Evolutionary conservation across 116 monocot genomes (phyloP), one percentile per base, ranked within the genome.

Genomic region (Papilionanthe hybrid): DNA sequence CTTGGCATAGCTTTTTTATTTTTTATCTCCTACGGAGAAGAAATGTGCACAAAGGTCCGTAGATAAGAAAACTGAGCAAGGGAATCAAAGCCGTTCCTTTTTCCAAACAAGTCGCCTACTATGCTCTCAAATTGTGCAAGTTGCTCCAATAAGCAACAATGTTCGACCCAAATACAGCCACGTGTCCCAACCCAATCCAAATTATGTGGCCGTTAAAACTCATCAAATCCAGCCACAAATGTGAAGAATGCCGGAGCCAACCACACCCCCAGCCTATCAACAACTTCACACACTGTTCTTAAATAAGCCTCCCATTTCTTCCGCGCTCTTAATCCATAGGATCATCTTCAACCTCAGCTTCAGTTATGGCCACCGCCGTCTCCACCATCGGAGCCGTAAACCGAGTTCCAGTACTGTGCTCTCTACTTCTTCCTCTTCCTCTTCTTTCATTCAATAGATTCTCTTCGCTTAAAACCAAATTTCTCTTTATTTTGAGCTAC

Each of bases 371-470:
- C 65, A 53, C 86, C 11, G 81, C 93, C 37, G 82, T 91, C 74
- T 89, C 93, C 0, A 90, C 93, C 76, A 79, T 93, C 10, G 96
- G 93, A 63, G 87, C 93, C 20, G 91, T 93, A 75, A 88, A 85
- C 86, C 78, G 87, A 75, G 83, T 86, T 1, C 93, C 90, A 83
- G 96, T 96, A 87, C 60, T 55, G 27, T 3, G 9, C 53, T 60
- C 32, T 48, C 9, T 32, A 4, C 50, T 4, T 53, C 53, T 53
- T 53, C 49, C 13, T 49, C 49, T 29, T 29, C 43, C n/a, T n/a
- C n/a, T n/a, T n/a, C n/a, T n/a, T 53, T 72, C 25, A 7, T 19
- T 42, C 66, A 63, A 20, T 63, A 41, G 8, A n/a, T 63, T 60
- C 63, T 23, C 23, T 60, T 60, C 60, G 0, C 20, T 60, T 22